Evolutionary conservation across 192 early-diverging fungal genomes (phyloP), one percentile per base, ranked within the genome.

Genomic region (Podila epicladia): DNA sequence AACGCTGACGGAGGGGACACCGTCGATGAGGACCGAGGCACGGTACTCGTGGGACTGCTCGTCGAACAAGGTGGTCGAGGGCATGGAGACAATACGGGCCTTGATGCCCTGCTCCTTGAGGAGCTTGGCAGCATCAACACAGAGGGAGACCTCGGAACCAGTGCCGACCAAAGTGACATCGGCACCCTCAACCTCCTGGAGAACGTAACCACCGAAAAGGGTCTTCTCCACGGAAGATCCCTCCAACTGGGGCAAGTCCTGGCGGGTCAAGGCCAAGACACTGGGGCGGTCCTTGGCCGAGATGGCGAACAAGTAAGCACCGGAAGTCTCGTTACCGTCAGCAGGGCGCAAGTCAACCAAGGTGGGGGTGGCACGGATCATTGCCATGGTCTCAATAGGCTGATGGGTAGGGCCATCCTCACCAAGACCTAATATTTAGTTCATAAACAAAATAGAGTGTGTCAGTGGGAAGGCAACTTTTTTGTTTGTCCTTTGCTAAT

Each of bases 371-470:
- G 96, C 97, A 72, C 98, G 94, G 69, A 95, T 85, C 85, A 91
- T 89, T 38, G 97, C 94, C 67, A 98, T 83, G 31, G 97, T 98
- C 85, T 99, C 98, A 65, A 98, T 94, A 31, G 98, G 97, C 87
- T 99, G 98, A 85, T 99, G 98, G 71, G 98, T 99, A 31, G 97
- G 98, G 15, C 98, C 98, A 86, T 99, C 98, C 85, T 99, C 98
- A 82, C 98, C 98, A 45, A 80, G 64, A 71, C 74, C 71, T 72
- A 65, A 4, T 12, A 22, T 59, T 11, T 37, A 37, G 35, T 37
- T 24, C n/a, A 55, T 9, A 3, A 13, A 15, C 35, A 37, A 37
- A 37, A 37, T 45, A 17, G 41, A 17, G 94, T 88, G 48, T 41
- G 9, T 53, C 20, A 67, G 37, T 20, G 0, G 26, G 37, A 45